Percentiles rank a stretch among this genome's conserved stretches.
phyloP scores from a whole-genome alignment of 1,139 yeast species.

The Blastobotrys capitulatus region DNA sequence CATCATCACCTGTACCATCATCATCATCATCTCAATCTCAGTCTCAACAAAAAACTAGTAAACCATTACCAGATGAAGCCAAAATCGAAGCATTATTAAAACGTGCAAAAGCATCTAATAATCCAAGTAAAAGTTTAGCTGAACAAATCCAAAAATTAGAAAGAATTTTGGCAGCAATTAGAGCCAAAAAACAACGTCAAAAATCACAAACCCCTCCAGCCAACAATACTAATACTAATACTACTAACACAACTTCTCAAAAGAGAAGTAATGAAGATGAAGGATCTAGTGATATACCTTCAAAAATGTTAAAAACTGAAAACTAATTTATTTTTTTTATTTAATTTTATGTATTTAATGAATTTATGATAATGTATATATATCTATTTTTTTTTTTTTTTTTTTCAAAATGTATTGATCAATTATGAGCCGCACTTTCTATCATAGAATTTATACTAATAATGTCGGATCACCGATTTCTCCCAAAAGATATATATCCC shows the following conservation, averaged over 20 bases:
- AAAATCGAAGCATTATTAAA: conserved; percentile 3
- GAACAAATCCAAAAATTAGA: conserved; percentile 4
- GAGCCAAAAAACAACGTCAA: conserved; percentile 35
- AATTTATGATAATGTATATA: background rate
- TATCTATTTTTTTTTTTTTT: background rate
- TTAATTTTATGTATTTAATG: background rate
- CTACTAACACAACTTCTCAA: background rate
- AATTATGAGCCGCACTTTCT: background rate
- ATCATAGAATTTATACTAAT: background rate
- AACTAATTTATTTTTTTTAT: background rate
- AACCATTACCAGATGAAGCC: background rate
- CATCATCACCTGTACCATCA: conserved; percentile 1
- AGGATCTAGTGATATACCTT: background rate
- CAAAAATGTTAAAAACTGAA: background rate
- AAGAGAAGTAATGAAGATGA: conserved; percentile 3
- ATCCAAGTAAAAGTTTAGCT: background rate
- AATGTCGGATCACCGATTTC: background rate
- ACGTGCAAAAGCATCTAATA: conserved; percentile 4
- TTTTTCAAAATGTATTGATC: background rate
- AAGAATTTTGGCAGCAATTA: background rate
- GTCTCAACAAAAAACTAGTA: background rate
- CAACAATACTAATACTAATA: background rate
- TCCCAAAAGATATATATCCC: no score
- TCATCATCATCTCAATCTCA: background rate
- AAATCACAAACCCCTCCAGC: conserved; percentile 41